Evolutionary conservation across 768 basidiomycete genomes (phyloP).

Genomic region (Suillus plorans): DNA sequence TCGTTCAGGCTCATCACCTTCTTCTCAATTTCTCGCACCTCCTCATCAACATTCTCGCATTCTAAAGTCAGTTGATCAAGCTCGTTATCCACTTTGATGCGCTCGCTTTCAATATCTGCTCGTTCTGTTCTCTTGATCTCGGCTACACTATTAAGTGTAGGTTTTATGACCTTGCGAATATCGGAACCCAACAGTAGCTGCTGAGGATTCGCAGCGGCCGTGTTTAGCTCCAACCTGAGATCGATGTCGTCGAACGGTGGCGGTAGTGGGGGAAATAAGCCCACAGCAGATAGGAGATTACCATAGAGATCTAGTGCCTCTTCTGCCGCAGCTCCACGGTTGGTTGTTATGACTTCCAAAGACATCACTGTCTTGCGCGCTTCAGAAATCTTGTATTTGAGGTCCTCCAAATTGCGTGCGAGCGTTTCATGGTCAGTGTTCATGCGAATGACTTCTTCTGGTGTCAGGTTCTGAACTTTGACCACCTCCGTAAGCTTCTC

Average conservation of each 20-base stretch:
- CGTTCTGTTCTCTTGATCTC: conserved; percentile 71
- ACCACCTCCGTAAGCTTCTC: conserved; percentile 64
- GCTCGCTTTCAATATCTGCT: conserved; percentile 71
- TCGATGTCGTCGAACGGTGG: conserved; percentile 71
- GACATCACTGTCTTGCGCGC: conserved; percentile 71
- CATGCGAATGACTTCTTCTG: conserved; percentile 91
- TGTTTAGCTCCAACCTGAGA: conserved; percentile 79
- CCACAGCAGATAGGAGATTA: conserved; percentile 69
- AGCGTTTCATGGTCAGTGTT: conserved; percentile 85
- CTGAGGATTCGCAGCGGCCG: conserved; percentile 68
- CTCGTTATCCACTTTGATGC: conserved; percentile 79
- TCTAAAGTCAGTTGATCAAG: conserved; percentile 74
- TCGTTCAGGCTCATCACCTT: conserved; percentile 68
- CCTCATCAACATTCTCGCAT: conserved; percentile 81
- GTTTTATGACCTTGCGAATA: conserved; percentile 71
- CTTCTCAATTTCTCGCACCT: conserved; percentile 70
- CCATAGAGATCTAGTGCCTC: conserved; percentile 80
- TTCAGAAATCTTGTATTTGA: conserved; percentile 74
- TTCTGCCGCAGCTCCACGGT: conserved; percentile 79
- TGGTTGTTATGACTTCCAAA: conserved; percentile 81
- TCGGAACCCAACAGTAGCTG: conserved; percentile 69
- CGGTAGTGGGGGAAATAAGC: conserved; percentile 72
- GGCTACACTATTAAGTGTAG: conserved; percentile 69
- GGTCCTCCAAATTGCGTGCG: conserved; percentile 68
- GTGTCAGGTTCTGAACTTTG: conserved; percentile 83